A percentile compares a stretch with the other conserved stretches of the same genome.
phyloP scores from a whole-genome alignment of 2,329 filamentous ascomycete genomes.

The Pseudogymnoascus sp. region DNA sequence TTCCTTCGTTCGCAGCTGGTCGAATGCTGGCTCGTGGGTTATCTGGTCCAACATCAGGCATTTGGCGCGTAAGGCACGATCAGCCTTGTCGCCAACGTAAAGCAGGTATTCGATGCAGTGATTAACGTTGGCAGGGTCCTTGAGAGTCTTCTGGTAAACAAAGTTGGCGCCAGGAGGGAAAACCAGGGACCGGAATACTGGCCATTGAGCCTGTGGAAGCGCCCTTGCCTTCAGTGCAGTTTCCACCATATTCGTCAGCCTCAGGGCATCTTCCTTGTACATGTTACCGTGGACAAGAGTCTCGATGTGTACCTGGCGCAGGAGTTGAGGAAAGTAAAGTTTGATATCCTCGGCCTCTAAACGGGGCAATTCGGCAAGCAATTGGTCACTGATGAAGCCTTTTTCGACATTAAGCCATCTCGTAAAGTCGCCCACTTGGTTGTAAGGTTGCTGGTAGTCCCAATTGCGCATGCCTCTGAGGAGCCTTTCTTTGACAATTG shows the following conservation, averaged over 20 bases:
- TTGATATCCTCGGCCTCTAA: slow-evolving; percentile 68
- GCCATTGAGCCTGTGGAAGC: slow-evolving; percentile 72
- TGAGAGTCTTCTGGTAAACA: slow-evolving; percentile 70
- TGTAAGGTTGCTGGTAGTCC: slow-evolving; percentile 80
- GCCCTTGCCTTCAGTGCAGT: slow-evolving; percentile 64
- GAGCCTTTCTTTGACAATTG: slow-evolving; percentile 81
- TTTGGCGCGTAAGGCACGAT: slow-evolving; percentile 65
- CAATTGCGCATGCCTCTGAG: slow-evolving; percentile 73
- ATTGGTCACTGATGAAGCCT: slow-evolving; percentile 71
- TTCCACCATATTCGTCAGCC: slow-evolving; percentile 75
- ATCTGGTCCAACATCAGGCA: slow-evolving; percentile 80
- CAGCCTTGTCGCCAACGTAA: slow-evolving; percentile 58
- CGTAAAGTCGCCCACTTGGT: slow-evolving; percentile 77
- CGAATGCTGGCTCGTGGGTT: slow-evolving; percentile 86
- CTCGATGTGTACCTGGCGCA: slow-evolving; percentile 81
- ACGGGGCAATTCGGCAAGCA: slow-evolving; percentile 64
- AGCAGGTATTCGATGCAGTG: slow-evolving; percentile 76
- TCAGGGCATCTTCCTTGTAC: slow-evolving; percentile 85
- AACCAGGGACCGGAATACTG: slow-evolving; percentile 65
- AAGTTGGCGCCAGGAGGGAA: slow-evolving; percentile 75
- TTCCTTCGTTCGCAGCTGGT: slow-evolving; percentile 92
- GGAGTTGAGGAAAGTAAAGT: slow-evolving; percentile 68
- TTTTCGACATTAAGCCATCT: slow-evolving; percentile 71
- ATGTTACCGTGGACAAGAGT: slow-evolving; percentile 85
- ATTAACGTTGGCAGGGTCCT: slow-evolving; percentile 83